A percentile compares a stretch with the other conserved stretches of the same genome.
These are phyloP conservation scores for Colletotrichum tanaceti DNA, from an alignment of 2,329 filamentous ascomycete genomes.

Conservation along the genomic window DNA sequence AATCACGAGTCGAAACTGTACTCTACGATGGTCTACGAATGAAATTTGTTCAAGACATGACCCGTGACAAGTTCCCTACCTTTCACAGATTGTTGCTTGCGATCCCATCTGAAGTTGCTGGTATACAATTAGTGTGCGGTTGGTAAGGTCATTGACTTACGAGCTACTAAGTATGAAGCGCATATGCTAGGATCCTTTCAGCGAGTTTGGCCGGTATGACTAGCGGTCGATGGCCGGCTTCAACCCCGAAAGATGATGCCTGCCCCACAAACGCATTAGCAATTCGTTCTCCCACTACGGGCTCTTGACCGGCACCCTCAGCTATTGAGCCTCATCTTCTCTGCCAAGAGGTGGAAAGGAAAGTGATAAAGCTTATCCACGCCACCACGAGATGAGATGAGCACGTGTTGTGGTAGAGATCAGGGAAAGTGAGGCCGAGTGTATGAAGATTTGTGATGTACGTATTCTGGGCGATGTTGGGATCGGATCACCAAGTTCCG, in stretches of 20 bases:
- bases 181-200: neutral
- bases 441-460: slow-evolving; percentile 9
- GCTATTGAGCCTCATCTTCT: neutral
- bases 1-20: neutral
- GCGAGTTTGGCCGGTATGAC: too few relatives aligned
- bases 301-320: neutral
- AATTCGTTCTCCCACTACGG: neutral
- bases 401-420: neutral
- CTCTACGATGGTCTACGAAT: neutral
- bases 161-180: neutral
- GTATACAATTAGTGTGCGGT: neutral
- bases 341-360: slow-evolving; percentile 2
- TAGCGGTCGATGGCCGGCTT: neutral
- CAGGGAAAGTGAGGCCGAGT: slow-evolving; percentile 9
- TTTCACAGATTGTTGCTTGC: neutral
- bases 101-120: neutral
- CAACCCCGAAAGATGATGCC: neutral
- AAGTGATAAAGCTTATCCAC: neutral
- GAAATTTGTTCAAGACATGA: neutral
- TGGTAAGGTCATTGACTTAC: neutral
- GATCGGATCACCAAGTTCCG: slow-evolving; percentile 24
- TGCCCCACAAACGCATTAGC: slow-evolving; percentile 20
- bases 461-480: slow-evolving; percentile 18
- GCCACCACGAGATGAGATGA: neutral
- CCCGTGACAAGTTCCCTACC: neutral